phyloP scores from a whole-genome alignment of 2,329 filamentous ascomycete species.

The Neophaeococcomyces aloes region DNA sequence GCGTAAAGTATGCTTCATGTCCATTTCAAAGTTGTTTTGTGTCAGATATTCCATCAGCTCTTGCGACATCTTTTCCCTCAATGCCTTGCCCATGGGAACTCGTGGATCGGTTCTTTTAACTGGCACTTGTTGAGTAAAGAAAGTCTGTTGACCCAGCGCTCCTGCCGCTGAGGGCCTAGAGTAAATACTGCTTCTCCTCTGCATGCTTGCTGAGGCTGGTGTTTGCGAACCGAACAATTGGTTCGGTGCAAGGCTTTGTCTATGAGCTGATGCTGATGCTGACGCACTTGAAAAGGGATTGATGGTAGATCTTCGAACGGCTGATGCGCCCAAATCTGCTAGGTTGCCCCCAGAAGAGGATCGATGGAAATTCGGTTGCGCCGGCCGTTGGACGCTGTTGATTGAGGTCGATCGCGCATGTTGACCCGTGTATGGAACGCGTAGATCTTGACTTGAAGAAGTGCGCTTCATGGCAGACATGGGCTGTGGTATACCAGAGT shows the following conservation, averaged over 20 bases:
- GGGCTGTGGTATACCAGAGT: constrained; percentile 79
- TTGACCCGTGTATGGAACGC: constrained; percentile 54
- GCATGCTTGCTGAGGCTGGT: constrained; percentile 44
- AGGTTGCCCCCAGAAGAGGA: constrained; percentile 74
- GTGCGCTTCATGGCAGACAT: constrained; percentile 89
- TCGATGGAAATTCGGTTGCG: constrained; percentile 76
- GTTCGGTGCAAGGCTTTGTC: constrained; percentile 61
- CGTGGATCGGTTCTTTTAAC: constrained; percentile 79
- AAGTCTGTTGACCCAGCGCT: constrained; percentile 71
- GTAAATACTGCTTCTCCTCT: constrained; percentile 72
- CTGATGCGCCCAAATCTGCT: constrained; percentile 68
- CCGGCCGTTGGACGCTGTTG: constrained; percentile 71
- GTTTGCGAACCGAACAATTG: constrained; percentile 41
- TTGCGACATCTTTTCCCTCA: constrained; percentile 71
- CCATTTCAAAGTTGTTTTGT: constrained; percentile 91
- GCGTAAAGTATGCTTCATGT: constrained; percentile 89
- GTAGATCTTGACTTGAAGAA: constrained; percentile 61
- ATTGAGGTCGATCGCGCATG: constrained; percentile 78
- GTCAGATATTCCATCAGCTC: constrained; percentile 87
- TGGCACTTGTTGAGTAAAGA: constrained; percentile 80
- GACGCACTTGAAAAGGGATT: constrained; percentile 45
- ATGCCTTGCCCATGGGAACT: constrained; percentile 69
- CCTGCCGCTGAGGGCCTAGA: constrained; percentile 59
- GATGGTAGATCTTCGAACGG: constrained; percentile 70
- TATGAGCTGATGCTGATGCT: constrained; percentile 22